Evolutionary conservation across 2,329 filamentous ascomycete genomes (phyloP).

Genomic region (Penicillium sp.): DNA sequence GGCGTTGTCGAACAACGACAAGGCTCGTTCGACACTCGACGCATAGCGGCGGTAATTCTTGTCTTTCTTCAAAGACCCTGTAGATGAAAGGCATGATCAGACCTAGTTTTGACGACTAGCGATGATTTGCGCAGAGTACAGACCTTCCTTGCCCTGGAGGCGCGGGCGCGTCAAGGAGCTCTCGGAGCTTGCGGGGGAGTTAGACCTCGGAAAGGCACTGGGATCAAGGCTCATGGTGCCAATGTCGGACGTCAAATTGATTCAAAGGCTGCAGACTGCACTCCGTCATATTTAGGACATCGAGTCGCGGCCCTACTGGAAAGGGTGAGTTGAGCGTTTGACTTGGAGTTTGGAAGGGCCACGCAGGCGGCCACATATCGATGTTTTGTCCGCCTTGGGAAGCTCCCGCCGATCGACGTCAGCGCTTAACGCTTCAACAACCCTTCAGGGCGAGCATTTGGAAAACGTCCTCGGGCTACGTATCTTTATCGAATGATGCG

Average conservation of each 20-base stretch:
- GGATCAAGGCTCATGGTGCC: slow-evolving; percentile 46
- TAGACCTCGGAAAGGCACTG: slow-evolving; percentile 41
- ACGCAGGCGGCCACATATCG: slow-evolving; percentile 23
- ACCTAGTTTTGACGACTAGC: not conserved
- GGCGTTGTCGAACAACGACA: slow-evolving; percentile 86
- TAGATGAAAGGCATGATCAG: slow-evolving; percentile 3
- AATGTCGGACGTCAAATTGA: slow-evolving; percentile 27
- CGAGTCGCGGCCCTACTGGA: slow-evolving; percentile 13
- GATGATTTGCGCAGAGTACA: slow-evolving; percentile 26
- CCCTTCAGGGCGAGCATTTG: not conserved
- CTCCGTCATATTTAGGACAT: slow-evolving; percentile 40
- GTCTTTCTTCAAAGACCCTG: slow-evolving; percentile 53
- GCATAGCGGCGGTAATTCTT: slow-evolving; percentile 84
- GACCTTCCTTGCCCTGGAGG: slow-evolving; percentile 75
- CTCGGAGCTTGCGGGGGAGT: slow-evolving; percentile 80
- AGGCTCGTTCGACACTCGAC: slow-evolving; percentile 77
- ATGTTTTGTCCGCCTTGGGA: slow-evolving; percentile 28
- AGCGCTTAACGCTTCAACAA: slow-evolving; percentile 5
- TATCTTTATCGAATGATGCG: slow-evolving; percentile 7
- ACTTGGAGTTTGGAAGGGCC: slow-evolving; percentile 17
- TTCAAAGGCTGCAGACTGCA: slow-evolving; percentile 18
- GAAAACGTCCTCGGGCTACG: not conserved
- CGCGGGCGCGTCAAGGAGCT: slow-evolving; percentile 77
- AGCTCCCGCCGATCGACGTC: slow-evolving; percentile 21
- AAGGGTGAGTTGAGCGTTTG: slow-evolving; percentile 14